Conservation (phyloP, 1,284 basidiomycete genomes). For the Trametes sp. region DNA sequence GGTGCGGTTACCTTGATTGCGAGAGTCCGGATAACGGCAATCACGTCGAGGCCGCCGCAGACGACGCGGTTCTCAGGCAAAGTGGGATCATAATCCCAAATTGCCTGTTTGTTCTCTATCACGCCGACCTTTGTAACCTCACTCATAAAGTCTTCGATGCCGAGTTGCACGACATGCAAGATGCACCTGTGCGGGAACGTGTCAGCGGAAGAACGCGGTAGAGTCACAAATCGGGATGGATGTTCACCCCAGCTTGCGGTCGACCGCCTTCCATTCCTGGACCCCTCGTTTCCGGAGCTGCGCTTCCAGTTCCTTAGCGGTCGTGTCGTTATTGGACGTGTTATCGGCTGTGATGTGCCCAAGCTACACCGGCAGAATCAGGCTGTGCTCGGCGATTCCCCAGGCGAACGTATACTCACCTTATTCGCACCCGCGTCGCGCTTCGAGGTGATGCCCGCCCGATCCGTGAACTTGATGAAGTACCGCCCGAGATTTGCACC, state of each 20-base stretch:
- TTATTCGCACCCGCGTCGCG: constrained; percentile 25
- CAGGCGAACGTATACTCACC: constrained; percentile 14
- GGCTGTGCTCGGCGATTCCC: background rate
- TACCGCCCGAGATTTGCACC: constrained; percentile 40
- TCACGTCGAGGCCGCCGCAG: constrained; percentile 8
- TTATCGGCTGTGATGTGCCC: background rate
- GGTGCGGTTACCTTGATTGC: constrained; percentile 22
- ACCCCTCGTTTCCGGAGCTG: background rate
- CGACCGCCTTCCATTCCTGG: background rate
- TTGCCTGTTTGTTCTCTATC: constrained; percentile 7
- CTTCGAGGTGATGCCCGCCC: constrained; percentile 36
- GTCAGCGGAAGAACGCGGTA: background rate
- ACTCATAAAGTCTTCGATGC: constrained; percentile 10
- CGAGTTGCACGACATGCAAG: constrained; percentile 10
- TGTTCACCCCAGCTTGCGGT: background rate
- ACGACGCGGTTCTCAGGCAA: background rate
- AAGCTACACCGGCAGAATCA: background rate
- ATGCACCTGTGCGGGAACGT: constrained; percentile 7
- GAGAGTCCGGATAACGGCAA: constrained; percentile 10
- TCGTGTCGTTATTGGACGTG: background rate
- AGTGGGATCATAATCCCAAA: constrained; percentile 14
- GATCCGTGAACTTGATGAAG: constrained; percentile 33
- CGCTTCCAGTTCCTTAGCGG: background rate
- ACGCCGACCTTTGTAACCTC: background rate
- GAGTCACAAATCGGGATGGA: background rate